Evolutionary conservation across 2,329 filamentous ascomycete genomes (phyloP), one percentile per base, ranked within the genome.

Genomic region (Pyrenophora teres): DNA sequence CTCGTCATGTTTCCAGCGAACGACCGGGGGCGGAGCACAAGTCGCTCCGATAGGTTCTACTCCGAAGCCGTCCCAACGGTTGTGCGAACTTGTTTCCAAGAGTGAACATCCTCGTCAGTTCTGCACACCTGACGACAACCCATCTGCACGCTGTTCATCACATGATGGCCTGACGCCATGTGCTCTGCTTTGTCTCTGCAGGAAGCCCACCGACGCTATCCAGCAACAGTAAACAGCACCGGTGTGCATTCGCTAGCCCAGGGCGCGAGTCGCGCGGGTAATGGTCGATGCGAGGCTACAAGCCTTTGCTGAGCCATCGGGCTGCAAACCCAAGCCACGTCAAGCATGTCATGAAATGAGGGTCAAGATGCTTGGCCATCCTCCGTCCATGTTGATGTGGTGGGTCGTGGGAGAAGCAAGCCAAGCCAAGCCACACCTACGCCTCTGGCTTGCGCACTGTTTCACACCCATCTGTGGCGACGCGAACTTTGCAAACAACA

Each of bases 121-220:
- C 27, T 30, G 27, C 27, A 30, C 27, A 30, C 56, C 39, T 50
- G 54, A 50, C 50, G 23, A 46, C 7, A 25, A 7, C 44, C 31
- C 5, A 31, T 30, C 47, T 54, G 45, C 50, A 47, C 30, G 44
- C 37, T 46, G 39, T 42, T 33, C 15, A 50, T 57, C 57, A 52
- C 54, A 57, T 55, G 57, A 57, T 47, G 54, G 18, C 32, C 27
- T n/a, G 42, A 23, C n/a, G 40, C 50, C 40, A 30, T 30, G 27
- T 15, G 39, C 31, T 15, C 39, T 47, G 50, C 51, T 50, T 25
- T 37, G 32, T 38, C 32, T 31, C 42, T 44, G 38, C 47, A 50
- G 37, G 27, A 37, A 50, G 25, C 25, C 19, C 19, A 21, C 19
- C 19, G 7, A 27, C 25, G 25, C 25, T 27, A 27, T 6, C 25